phyloP scores from a whole-genome alignment of 73 alveolate genomes.

The Paramecium sexaurelia region DNA sequence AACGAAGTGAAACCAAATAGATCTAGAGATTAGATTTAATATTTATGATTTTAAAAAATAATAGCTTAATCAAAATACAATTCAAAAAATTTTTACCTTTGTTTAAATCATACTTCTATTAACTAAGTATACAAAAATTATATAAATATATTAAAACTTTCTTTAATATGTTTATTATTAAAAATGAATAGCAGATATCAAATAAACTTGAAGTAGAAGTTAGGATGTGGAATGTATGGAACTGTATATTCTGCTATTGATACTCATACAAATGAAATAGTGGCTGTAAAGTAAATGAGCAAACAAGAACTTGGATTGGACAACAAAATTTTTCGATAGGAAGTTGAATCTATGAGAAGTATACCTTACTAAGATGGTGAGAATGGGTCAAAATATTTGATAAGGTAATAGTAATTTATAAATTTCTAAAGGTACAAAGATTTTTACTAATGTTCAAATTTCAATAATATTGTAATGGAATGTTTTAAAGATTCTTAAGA shows the following conservation, averaged over 20 bases:
- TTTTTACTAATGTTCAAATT: neutral
- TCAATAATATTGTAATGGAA: constrained; percentile 36
- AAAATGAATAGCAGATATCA: neutral
- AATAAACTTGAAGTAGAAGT: neutral
- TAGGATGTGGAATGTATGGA: constrained; percentile 65
- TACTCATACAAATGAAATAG: constrained; percentile 22
- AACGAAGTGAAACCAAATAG: too few relatives aligned
- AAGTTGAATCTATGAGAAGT: constrained; percentile 25
- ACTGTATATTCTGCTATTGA: constrained; percentile 44
- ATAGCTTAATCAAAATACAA: too few relatives aligned
- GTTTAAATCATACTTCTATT: neutral
- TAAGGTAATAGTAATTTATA: neutral
- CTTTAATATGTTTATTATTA: neutral
- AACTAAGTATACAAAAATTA: too few relatives aligned
- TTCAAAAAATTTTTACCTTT: too few relatives aligned
- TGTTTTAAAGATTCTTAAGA: constrained; percentile 7
- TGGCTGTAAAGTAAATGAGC: constrained; percentile 59
- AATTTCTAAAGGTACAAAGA: neutral
- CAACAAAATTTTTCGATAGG: constrained; percentile 49
- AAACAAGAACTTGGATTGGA: neutral
- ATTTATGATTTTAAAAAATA: too few relatives aligned
- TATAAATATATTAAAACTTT: neutral
- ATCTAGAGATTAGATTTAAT: too few relatives aligned
- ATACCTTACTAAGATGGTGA: neutral
- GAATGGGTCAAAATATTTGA: neutral